A percentile compares a stretch with the other conserved stretches of the same genome.
Conservation (phyloP, 1,284 basidiomycete genomes). For the Cryptococcus sp. region DNA sequence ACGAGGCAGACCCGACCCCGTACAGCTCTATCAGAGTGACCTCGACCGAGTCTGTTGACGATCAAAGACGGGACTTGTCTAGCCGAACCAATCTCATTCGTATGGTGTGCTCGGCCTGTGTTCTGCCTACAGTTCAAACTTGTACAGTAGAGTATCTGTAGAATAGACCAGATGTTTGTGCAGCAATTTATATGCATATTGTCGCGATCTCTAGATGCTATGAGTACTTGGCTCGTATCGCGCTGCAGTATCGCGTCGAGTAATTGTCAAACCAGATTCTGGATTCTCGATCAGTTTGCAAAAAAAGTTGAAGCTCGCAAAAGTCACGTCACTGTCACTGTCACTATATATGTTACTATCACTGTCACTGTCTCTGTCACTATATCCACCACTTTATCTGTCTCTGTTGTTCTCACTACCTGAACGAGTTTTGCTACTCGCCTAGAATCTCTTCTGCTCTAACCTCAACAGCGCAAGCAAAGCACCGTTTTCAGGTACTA, state of each 20-base stretch:
- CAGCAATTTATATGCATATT: conserved; percentile 5
- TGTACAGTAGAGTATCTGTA: conserved; percentile 9
- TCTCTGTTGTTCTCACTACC: too few relatives aligned
- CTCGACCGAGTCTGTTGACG: conserved; percentile 26
- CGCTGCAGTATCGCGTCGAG: neutral
- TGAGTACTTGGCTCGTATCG: neutral
- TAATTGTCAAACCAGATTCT: neutral
- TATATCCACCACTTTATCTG: neutral
- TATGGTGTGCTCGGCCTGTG: conserved; percentile 43
- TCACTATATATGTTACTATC: too few relatives aligned
- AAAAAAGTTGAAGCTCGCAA: too few relatives aligned
- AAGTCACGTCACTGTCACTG: too few relatives aligned
- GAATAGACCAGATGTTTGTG: neutral
- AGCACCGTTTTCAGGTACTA: neutral
- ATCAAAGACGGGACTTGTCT: conserved; percentile 26
- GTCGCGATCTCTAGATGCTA: neutral
- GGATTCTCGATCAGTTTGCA: too few relatives aligned
- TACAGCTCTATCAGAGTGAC: conserved; percentile 35
- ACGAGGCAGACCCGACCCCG: conserved; percentile 14
- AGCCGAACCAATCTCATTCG: conserved; percentile 22
- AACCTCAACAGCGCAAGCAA: neutral
- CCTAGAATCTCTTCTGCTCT: neutral
- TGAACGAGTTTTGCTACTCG: neutral
- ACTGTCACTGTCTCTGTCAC: neutral
- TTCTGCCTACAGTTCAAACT: conserved; percentile 37